Base-by-base conservation (phyloP, 2,329 filamentous ascomycete species). In the Ophiosphaerella narmari region DNA sequence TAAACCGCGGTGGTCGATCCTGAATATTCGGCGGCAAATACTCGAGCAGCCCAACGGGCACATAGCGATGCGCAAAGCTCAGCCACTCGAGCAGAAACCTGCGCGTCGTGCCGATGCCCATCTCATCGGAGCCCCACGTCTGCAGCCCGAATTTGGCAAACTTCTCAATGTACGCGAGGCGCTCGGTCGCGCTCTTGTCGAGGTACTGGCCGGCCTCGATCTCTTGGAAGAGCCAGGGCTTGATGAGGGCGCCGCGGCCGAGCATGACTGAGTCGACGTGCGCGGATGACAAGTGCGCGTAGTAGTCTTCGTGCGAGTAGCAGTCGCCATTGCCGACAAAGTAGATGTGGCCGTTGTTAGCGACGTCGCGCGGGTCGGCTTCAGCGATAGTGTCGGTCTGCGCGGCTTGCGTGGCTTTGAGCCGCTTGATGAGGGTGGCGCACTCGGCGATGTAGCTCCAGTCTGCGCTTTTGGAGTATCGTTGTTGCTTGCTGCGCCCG, bases 211-310 rank as follows among this genome's bases (percentile, higher is more conserved):
- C 89, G 55, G 86, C 83, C 60, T 90, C 85, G 47, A 99, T 97
- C 75, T 99, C 94, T 74, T 99, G 94, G 69, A 97, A 99, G 55
- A 99, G 80, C 94, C 94, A 99, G 1, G 94, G 94, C 77, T 99
- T 99, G 76, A 97, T 90, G 50, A 99, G 82, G 8, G 94, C 94
- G 48, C 94, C 94, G 53, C 94, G 89, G n/a, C 87, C 94, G 54
- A 97, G 86, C 94, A 99, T 97, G 69, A 96, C 89, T n/a, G 86
- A 86, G 76, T 97, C 93, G 39, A 97, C 91, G 39, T 85, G 84
- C 32, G 90, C 83, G 51, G 93, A 83, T 40, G 87, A 81, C 34
- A 97, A 79, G 66, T 94, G 86, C 49, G 86, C 78, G 56, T 86
- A 86, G 77, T 97, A 97, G 70, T 97, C 91, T 29, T 86, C 77